Evolutionary conservation across 768 basidiomycete genomes (phyloP).

Genomic region (Artomyces pyxidatus): DNA sequence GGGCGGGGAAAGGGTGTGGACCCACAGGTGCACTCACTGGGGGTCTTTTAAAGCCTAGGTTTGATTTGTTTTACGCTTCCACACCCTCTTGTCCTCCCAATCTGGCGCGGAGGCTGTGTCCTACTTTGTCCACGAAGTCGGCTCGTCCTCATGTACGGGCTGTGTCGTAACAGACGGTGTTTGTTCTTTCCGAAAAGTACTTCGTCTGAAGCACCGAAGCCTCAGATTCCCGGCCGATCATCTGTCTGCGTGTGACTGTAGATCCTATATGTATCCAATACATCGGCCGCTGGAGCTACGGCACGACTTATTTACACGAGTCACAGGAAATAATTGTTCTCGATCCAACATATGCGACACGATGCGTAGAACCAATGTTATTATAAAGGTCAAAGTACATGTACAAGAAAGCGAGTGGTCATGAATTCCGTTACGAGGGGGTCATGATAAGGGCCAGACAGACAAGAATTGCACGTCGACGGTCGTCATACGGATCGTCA

Average conservation of each 20-base stretch:
- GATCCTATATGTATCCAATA: no score
- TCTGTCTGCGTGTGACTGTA: no score
- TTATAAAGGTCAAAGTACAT: not conserved
- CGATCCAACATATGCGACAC: no score
- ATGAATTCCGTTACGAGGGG: not conserved
- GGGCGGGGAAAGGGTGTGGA: not conserved
- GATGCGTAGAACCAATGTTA: not conserved
- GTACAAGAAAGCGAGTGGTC: not conserved
- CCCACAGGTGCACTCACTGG: not conserved
- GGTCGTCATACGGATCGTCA: not conserved
- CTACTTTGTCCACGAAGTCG: conserved; percentile 8
- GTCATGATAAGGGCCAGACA: no score
- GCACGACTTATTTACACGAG: no score
- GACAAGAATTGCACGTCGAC: not conserved
- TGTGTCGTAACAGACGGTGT: no score
- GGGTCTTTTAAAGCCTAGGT: not conserved
- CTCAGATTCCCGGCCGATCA: no score
- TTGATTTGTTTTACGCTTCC: not conserved
- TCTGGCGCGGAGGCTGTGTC: conserved; percentile 8
- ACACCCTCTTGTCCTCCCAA: conserved; percentile 1
- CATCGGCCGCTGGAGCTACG: no score
- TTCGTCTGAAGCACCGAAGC: no score
- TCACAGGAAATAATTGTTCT: no score
- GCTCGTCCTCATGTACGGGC: conserved; percentile 2
- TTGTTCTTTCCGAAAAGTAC: no score